A percentile compares a stretch with the other conserved stretches of the same genome.
phyloP scores from a whole-genome alignment of 192 early-diverging fungal species.

The Backusella sp. region DNA sequence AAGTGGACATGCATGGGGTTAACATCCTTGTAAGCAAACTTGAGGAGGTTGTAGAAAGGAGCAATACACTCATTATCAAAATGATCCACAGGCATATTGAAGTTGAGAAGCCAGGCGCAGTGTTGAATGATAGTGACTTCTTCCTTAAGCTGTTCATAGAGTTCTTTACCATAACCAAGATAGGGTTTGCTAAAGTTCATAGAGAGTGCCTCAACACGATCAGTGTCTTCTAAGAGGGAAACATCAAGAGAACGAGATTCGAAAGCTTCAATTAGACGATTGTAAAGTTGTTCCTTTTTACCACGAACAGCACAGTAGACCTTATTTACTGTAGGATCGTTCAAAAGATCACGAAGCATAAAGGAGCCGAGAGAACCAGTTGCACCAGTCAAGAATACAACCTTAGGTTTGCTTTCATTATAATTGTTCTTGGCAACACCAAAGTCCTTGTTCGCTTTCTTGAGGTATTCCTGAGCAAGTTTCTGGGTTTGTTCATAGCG shows the following conservation, averaged over 20 bases:
- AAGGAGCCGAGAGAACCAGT: slow-evolving; percentile 37
- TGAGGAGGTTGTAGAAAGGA: slow-evolving; percentile 28
- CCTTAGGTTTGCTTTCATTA: slow-evolving; percentile 3
- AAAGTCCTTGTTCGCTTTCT: slow-evolving; percentile 16
- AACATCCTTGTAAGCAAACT: slow-evolving; percentile 18
- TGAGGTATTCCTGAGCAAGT: slow-evolving; percentile 15
- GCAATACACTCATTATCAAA: slow-evolving; percentile 30
- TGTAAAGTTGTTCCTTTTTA: background rate
- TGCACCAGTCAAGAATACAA: slow-evolving; percentile 35
- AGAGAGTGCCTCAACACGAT: slow-evolving; percentile 7
- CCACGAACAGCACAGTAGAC: slow-evolving; percentile 35
- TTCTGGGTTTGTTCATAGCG: slow-evolving; percentile 11
- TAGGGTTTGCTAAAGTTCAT: slow-evolving; percentile 20
- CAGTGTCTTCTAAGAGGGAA: slow-evolving; percentile 3
- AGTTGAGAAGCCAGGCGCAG: slow-evolving; percentile 39
- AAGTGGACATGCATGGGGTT: slow-evolving; percentile 32
- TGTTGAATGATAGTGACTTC: slow-evolving; percentile 36
- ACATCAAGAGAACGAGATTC: slow-evolving; percentile 24
- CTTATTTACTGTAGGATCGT: slow-evolving; percentile 18
- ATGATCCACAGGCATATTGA: slow-evolving; percentile 32
- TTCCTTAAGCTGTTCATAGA: slow-evolving; percentile 21
- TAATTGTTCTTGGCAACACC: background rate
- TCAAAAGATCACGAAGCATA: slow-evolving; percentile 25
- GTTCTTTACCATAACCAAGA: slow-evolving; percentile 24
- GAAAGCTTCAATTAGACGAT: slow-evolving; percentile 23